Evolutionary conservation across 2,329 filamentous ascomycete genomes (phyloP).

Genomic region (Cephalotrichum gorgonifer): DNA sequence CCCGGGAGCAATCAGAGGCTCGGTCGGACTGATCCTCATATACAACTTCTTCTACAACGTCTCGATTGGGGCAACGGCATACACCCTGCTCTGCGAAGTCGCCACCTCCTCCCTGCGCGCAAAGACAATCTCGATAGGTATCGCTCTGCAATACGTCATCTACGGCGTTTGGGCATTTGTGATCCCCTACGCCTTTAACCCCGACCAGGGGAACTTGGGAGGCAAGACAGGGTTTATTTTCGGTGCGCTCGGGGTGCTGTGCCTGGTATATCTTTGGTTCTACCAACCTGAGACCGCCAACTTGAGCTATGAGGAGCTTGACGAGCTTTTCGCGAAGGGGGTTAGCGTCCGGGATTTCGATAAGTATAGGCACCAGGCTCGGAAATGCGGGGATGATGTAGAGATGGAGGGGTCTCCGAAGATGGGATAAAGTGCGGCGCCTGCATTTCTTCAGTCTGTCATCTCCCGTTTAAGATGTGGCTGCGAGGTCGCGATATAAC

Average conservation of each 20-base stretch:
- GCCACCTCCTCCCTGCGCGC: constrained; percentile 25
- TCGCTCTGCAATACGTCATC: constrained; percentile 23
- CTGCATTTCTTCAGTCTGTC: too few species aligned
- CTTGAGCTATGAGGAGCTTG: constrained; percentile 13
- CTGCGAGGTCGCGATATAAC: too few species aligned
- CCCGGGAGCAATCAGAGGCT: constrained; percentile 12
- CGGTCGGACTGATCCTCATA: constrained; percentile 23
- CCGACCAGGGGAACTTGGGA: constrained; percentile 22
- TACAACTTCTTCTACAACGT: constrained; percentile 28
- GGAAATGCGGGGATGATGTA: too few species aligned
- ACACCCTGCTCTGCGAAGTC: constrained; percentile 24
- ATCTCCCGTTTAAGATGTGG: too few species aligned
- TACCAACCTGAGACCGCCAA: constrained; percentile 22
- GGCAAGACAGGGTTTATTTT: constrained; percentile 30
- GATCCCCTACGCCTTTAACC: constrained; percentile 18
- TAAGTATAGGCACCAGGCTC: background rate
- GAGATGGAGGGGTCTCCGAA: too few species aligned
- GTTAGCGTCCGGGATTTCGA: constrained; percentile 1
- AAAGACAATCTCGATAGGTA: constrained; percentile 27
- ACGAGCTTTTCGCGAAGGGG: constrained; percentile 11
- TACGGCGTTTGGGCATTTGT: constrained; percentile 11
- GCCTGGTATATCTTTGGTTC: constrained; percentile 17
- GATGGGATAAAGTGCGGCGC: too few species aligned
- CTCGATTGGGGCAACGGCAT: constrained; percentile 12
- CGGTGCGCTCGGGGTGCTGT: constrained; percentile 17